These are phyloP conservation scores for Huntiella decipiens DNA, from an alignment of 2,329 filamentous ascomycete species.

Conservation along the genomic window DNA sequence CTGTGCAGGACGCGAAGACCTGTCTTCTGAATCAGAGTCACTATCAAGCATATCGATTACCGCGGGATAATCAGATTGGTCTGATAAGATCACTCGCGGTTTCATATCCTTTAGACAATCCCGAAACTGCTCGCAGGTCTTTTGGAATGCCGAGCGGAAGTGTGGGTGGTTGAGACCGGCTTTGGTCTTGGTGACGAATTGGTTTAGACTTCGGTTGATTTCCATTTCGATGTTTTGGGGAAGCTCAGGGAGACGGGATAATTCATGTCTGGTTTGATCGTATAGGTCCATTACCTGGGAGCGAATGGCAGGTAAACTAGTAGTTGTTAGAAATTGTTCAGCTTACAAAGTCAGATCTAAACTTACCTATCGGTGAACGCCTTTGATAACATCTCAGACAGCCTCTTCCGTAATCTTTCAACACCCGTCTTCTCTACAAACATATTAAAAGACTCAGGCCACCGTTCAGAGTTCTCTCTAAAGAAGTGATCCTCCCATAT, in stretches of 20 bases:
- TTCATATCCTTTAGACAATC: conserved; percentile 27
- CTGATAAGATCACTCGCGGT: conserved; percentile 25
- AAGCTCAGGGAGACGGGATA: conserved; percentile 44
- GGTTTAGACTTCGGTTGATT: conserved; percentile 38
- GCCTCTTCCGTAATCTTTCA: conserved; percentile 30
- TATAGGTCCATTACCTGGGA: conserved; percentile 33
- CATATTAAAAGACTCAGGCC: conserved; percentile 28
- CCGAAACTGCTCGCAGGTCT: conserved; percentile 32
- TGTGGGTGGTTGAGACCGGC: conserved; percentile 31
- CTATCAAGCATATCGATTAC: conserved; percentile 23
- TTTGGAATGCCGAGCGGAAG: conserved; percentile 27
- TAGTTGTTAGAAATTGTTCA: not conserved
- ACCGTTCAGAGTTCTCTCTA: conserved; percentile 21
- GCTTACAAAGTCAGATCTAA: not conserved
- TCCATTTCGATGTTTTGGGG: conserved; percentile 48
- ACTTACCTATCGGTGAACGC: conserved; percentile 33
- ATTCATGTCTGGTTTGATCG: conserved; percentile 29
- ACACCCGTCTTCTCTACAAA: conserved; percentile 34
- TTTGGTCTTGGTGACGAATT: conserved; percentile 35
- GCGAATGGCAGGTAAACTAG: conserved; percentile 32
- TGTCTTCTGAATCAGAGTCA: conserved; percentile 20
- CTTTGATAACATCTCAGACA: conserved; percentile 33
- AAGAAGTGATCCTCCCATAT: conserved; percentile 36
- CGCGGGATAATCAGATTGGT: conserved; percentile 18
- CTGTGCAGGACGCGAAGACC: conserved; percentile 11